These are phyloP conservation scores for Psilocybe cyanescens DNA, from an alignment of 768 basidiomycete genomes.

Conservation along the genomic window DNA sequence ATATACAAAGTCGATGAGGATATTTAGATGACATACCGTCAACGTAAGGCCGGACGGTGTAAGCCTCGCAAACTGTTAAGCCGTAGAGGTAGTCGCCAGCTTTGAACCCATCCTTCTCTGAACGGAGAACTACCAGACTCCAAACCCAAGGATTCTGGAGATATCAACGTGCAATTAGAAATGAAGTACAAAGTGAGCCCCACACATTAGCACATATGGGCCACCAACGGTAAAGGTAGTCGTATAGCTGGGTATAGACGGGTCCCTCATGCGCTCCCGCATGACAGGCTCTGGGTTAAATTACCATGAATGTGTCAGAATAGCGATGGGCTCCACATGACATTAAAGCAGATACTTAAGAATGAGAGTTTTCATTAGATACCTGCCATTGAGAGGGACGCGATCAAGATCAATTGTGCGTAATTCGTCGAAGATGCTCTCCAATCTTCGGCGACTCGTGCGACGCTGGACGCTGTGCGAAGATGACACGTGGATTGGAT, in stretches of 20 bases:
- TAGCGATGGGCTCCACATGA: background rate
- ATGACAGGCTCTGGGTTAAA: slow-evolving; percentile 45
- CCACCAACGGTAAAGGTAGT: slow-evolving; percentile 33
- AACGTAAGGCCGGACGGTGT: slow-evolving; percentile 2
- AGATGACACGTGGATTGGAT: slow-evolving; percentile 6
- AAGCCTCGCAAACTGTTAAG: slow-evolving; percentile 21
- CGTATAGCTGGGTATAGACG: slow-evolving; percentile 27
- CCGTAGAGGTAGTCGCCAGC: slow-evolving; percentile 47
- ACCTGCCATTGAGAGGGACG: slow-evolving; percentile 45
- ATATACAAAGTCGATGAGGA: slow-evolving; percentile 26
- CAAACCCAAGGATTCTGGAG: slow-evolving; percentile 33
- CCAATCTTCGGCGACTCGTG: slow-evolving; percentile 36
- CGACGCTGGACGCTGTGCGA: slow-evolving; percentile 1
- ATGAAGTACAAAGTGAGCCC: too few species aligned
- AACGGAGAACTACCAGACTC: slow-evolving; percentile 47
- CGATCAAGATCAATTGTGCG: slow-evolving; percentile 53
- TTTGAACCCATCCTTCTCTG: slow-evolving; percentile 35
- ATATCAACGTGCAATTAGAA: too few species aligned
- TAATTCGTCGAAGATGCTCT: slow-evolving; percentile 38
- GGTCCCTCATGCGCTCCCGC: slow-evolving; percentile 40
- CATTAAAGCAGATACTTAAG: slow-evolving; percentile 16
- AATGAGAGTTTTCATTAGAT: slow-evolving; percentile 52
- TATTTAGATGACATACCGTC: slow-evolving; percentile 29
- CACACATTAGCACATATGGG: slow-evolving; percentile 31
- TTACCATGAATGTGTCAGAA: background rate